A percentile compares a stretch with the other conserved stretches of the same genome.
Evolutionary conservation across 139 green algal genomes (phyloP).

Genomic region (Deuterostichococcus epilithicus): DNA sequence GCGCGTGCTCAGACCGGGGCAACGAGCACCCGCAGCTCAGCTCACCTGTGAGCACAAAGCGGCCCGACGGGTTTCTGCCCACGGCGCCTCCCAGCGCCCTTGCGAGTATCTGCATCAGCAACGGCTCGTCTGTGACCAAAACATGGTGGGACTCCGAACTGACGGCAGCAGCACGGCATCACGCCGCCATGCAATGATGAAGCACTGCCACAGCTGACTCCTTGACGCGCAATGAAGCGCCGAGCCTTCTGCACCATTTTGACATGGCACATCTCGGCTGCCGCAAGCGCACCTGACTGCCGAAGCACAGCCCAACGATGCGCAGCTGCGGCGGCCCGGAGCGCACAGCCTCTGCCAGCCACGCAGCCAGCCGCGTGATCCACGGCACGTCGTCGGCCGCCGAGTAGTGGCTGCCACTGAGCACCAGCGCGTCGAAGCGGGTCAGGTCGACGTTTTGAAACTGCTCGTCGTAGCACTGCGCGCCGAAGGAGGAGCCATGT

Average conservation of each 20-base stretch:
- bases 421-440: neutral
- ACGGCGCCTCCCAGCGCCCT: slow-evolving; percentile 39
- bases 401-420: neutral
- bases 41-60: slow-evolving; percentile 38
- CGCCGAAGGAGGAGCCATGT: too few relatives aligned
- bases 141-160: too few relatives aligned
- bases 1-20: neutral
- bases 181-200: neutral
- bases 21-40: neutral
- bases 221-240: neutral
- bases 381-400: neutral
- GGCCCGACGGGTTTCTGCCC: slow-evolving; percentile 42
- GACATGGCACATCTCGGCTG: neutral
- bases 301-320: neutral
- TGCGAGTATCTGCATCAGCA: slow-evolving; percentile 20
- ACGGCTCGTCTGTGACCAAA: too few relatives aligned
- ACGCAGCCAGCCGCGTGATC: neutral
- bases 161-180: too few relatives aligned
- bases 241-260: too few relatives aligned
- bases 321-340: neutral
- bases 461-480: neutral
- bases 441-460: neutral
- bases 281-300: neutral
- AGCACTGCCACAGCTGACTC: neutral
- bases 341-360: neutral